A percentile compares a stretch with the other conserved stretches of the same genome.
phyloP scores from a whole-genome alignment of 805 yeast species.

The Saccharomycopsis fibuligera region DNA sequence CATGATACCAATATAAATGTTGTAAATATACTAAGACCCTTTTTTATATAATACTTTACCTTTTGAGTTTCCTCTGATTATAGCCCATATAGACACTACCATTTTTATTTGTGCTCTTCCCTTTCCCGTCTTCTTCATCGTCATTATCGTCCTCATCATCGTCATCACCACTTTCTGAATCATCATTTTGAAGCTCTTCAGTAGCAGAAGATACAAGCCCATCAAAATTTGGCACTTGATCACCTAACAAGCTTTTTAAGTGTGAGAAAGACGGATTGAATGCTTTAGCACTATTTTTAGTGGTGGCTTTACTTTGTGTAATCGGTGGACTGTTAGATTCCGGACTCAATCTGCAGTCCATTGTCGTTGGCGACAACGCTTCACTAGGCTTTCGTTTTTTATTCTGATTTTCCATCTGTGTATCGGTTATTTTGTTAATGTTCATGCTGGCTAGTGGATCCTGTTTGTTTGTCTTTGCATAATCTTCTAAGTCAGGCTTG shows the following conservation, averaged over 20 bases:
- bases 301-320: not conserved
- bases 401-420: not conserved
- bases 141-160: not conserved
- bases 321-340: too few species aligned
- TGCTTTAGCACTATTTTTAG: not conserved
- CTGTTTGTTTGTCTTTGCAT: conserved; percentile 9
- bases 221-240: conserved; percentile 14
- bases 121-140: not conserved
- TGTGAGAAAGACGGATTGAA: conserved; percentile 3
- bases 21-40: too few species aligned
- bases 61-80: too few species aligned
- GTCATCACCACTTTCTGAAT: not conserved
- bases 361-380: conserved; percentile 3
- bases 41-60: too few species aligned
- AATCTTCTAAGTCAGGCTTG: conserved; percentile 11
- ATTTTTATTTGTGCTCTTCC: too few species aligned
- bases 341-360: not conserved
- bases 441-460: conserved; percentile 10
- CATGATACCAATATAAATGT: too few species aligned
- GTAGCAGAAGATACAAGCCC: conserved; percentile 12
- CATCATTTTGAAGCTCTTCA: conserved; percentile 5
- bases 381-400: conserved; percentile 1
- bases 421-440: not conserved
- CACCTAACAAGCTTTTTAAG: conserved; percentile 15
- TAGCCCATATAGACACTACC: too few species aligned